Conservation (phyloP, 352 stramenopile genomes). For the Globisporangium uncinulatum region DNA sequence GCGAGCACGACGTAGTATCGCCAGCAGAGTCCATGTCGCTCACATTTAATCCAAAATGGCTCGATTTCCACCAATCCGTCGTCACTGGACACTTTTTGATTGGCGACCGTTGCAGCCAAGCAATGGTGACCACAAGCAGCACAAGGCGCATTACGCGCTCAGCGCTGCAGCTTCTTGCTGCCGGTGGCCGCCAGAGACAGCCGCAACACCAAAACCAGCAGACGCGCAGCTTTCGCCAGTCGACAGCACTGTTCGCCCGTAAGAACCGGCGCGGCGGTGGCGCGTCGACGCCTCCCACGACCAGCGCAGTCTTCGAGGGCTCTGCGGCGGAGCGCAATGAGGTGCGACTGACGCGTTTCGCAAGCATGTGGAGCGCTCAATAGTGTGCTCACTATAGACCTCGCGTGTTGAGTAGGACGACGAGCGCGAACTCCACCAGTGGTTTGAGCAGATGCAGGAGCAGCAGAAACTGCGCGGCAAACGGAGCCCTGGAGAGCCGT, state of each 20-base stretch:
- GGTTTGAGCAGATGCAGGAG: conserved; percentile 41
- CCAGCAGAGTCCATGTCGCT: no score
- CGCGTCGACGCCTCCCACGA: background rate
- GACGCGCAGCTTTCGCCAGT: conserved; percentile 2
- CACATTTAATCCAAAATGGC: no score
- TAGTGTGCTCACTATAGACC: background rate
- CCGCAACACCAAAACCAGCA: background rate
- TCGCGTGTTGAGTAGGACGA: conserved; percentile 15
- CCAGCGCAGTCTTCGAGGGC: background rate
- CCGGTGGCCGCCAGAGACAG: background rate
- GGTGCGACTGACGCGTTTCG: background rate
- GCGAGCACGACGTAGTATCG: no score
- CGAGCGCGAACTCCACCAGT: conserved; percentile 37
- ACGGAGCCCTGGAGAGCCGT: conserved; percentile 12
- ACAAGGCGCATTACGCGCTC: background rate
- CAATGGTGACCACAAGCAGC: background rate
- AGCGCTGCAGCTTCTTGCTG: background rate
- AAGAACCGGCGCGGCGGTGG: background rate
- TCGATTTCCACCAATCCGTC: no score
- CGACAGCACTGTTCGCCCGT: background rate
- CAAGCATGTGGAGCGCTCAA: background rate
- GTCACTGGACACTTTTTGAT: background rate
- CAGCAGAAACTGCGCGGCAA: conserved; percentile 17
- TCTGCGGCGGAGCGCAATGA: background rate
- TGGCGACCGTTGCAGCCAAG: background rate